Conservation (phyloP, 2,329 filamentous ascomycete genomes). For the Aspergillus clavatus region DNA sequence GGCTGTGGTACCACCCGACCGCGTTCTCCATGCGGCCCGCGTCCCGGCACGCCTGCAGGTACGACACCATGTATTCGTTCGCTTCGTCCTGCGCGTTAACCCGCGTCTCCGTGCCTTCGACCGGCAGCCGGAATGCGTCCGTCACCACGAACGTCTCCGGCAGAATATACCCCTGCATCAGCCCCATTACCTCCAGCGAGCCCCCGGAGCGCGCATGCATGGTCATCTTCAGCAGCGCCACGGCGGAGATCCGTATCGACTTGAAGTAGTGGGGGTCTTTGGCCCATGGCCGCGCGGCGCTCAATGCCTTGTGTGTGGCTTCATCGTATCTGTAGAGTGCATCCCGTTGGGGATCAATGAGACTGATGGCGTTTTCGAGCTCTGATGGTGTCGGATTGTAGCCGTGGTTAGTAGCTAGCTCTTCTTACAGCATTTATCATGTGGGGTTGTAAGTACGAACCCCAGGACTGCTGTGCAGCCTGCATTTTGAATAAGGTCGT, state of each 20-base stretch:
- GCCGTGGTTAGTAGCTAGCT: conserved; percentile 10
- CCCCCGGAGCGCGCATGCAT: conserved; percentile 98
- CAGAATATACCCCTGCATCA: conserved; percentile 94
- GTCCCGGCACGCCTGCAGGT: conserved; percentile 69
- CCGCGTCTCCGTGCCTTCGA: conserved; percentile 96
- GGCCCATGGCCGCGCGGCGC: conserved; percentile 66
- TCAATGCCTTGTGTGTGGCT: conserved; percentile 62
- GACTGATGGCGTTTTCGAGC: conserved; percentile 76
- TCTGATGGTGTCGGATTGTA: conserved; percentile 50
- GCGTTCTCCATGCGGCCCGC: conserved; percentile 80
- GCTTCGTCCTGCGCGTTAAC: conserved; percentile 95
- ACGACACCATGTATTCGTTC: conserved; percentile 94
- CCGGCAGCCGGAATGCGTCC: conserved; percentile 86
- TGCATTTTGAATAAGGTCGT: conserved; percentile 43
- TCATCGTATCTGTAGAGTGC: conserved; percentile 82
- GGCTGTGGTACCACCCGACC: conserved; percentile 96
- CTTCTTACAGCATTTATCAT: not conserved
- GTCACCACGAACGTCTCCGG: conserved; percentile 83
- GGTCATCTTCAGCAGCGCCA: conserved; percentile 96
- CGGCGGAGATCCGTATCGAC: conserved; percentile 84
- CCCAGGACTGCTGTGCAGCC: conserved; percentile 57
- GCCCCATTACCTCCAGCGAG: conserved; percentile 88
- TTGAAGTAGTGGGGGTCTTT: conserved; percentile 84
- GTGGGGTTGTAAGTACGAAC: conserved; percentile 33
- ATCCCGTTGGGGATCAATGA: conserved; percentile 82